These are phyloP conservation scores for Pythium rhizo-oryzae DNA, from an alignment of 352 stramenopile genomes.

Conservation along the genomic window DNA sequence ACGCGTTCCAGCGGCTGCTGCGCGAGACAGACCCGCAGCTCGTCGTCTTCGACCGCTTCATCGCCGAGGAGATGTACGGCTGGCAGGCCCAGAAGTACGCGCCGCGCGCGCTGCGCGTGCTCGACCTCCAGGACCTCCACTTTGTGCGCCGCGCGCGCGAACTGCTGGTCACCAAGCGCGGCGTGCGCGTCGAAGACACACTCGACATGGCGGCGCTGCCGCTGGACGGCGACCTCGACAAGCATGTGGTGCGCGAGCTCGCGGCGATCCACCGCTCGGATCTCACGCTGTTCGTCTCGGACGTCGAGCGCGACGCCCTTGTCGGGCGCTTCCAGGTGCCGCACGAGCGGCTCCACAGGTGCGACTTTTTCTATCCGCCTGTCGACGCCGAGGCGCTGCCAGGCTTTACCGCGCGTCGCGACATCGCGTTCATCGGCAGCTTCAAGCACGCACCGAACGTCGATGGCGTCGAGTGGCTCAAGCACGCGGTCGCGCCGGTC, in stretches of 20 bases:
- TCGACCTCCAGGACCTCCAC: slow-evolving; percentile 95
- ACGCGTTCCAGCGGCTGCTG: slow-evolving; percentile 67
- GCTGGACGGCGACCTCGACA: slow-evolving; percentile 42
- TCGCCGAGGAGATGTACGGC: slow-evolving; percentile 87
- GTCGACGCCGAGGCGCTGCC: slow-evolving; percentile 30
- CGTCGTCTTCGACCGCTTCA: slow-evolving; percentile 84
- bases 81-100: slow-evolving; percentile 79
- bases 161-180: slow-evolving; percentile 65
- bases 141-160: slow-evolving; percentile 88
- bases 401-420: slow-evolving; percentile 43
- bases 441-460: slow-evolving; percentile 94
- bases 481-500: slow-evolving; percentile 39
- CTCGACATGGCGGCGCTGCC: slow-evolving; percentile 43
- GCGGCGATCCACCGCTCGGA: slow-evolving; percentile 79
- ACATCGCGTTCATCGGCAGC: slow-evolving; percentile 91
- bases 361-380: slow-evolving; percentile 72
- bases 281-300: slow-evolving; percentile 75
- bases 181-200: slow-evolving; percentile 41
- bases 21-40: slow-evolving; percentile 59
- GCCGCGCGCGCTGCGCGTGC: slow-evolving; percentile 78
- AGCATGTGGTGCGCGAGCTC: slow-evolving; percentile 73
- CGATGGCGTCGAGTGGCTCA: slow-evolving; percentile 85
- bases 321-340: slow-evolving; percentile 65
- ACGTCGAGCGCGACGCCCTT: slow-evolving; percentile 63
- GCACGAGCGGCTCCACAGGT: slow-evolving; percentile 43